phyloP scores from a whole-genome alignment of 2,329 filamentous ascomycete species.

The Cadophora gregata region DNA sequence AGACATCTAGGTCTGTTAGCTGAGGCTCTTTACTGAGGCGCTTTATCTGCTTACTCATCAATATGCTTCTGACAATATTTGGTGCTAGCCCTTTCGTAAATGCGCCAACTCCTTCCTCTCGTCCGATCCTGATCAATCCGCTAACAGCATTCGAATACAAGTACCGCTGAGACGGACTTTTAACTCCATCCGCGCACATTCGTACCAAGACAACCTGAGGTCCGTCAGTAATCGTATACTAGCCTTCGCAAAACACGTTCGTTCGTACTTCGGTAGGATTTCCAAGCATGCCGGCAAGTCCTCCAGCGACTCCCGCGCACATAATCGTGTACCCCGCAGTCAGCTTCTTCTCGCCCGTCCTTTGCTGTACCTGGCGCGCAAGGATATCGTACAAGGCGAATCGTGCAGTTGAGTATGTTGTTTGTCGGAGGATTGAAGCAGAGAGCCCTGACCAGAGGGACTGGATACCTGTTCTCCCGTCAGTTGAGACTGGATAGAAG shows the following conservation, averaged over 20 bases:
- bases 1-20: slow-evolving; percentile 46
- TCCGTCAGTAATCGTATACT: neutral
- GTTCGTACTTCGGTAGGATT: slow-evolving; percentile 50
- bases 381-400: slow-evolving; percentile 51
- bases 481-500: neutral
- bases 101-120: slow-evolving; percentile 49
- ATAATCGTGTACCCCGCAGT: slow-evolving; percentile 46
- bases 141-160: slow-evolving; percentile 48
- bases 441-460: slow-evolving; percentile 53
- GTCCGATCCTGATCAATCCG: slow-evolving; percentile 45
- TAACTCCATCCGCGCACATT: slow-evolving; percentile 55
- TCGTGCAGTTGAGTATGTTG: slow-evolving; percentile 52
- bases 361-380: slow-evolving; percentile 41
- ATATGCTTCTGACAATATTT: slow-evolving; percentile 50
- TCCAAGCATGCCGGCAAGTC: slow-evolving; percentile 52
- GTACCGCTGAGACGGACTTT: slow-evolving; percentile 46
- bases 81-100: slow-evolving; percentile 49
- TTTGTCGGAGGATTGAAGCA: slow-evolving; percentile 52
- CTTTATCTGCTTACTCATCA: slow-evolving; percentile 52
- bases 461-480: slow-evolving; percentile 45
- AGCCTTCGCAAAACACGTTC: too few relatives aligned
- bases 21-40: too few relatives aligned
- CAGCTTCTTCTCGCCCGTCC: slow-evolving; percentile 44
- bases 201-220: slow-evolving; percentile 49
- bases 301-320: slow-evolving; percentile 50